Evolutionary conservation across 768 basidiomycete species (phyloP).

Genomic region (Gyrodon lividus): DNA sequence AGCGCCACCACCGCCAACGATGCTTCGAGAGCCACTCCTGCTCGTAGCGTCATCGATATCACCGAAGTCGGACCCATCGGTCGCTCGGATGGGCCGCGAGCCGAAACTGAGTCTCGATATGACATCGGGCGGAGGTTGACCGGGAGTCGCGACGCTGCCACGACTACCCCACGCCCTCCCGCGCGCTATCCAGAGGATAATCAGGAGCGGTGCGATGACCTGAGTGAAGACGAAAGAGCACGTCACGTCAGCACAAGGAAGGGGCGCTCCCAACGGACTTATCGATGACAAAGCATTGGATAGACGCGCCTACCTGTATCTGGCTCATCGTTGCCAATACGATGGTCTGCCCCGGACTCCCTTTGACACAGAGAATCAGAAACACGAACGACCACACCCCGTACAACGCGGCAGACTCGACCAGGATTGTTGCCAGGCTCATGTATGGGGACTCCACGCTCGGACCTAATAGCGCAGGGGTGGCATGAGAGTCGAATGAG

Average conservation of each 20-base stretch:
- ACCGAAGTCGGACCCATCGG: background rate
- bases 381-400: conserved; percentile 24
- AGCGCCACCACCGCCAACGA: background rate
- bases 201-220: conserved; percentile 27
- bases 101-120: conserved; percentile 8
- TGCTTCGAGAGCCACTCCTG: conserved; percentile 12
- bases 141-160: background rate
- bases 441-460: conserved; percentile 19
- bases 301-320: conserved; percentile 16
- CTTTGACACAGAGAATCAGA: conserved; percentile 16
- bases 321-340: conserved; percentile 24
- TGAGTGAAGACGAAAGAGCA: background rate
- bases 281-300: background rate
- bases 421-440: conserved; percentile 20
- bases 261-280: background rate
- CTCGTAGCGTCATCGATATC: background rate
- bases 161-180: conserved; percentile 16
- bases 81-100: conserved; percentile 1
- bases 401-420: conserved; percentile 27
- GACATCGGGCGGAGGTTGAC: background rate
- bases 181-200: conserved; percentile 24
- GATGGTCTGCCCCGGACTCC: conserved; percentile 16
- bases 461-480: conserved; percentile 8
- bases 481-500: background rate
- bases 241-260: background rate